Conservation (phyloP, 78 protist genomes). For the Chrysochromulina parva region DNA sequence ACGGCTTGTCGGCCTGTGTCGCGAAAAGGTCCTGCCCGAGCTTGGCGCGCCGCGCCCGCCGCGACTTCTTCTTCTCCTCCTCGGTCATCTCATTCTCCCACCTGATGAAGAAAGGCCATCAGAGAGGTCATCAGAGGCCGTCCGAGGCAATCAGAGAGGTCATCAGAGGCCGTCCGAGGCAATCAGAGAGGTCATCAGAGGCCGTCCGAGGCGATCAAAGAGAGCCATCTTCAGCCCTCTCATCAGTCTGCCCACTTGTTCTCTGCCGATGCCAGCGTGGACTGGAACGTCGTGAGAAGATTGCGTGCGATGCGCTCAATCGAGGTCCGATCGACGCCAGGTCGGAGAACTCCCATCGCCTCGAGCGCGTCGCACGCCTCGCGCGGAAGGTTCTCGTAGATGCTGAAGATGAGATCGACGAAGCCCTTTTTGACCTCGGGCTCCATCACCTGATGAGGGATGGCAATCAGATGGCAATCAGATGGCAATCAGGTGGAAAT, state of each 20-base stretch:
- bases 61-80: not conserved
- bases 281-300: not conserved
- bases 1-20: not conserved
- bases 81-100: constrained; percentile 1
- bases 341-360: not conserved
- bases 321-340: not conserved
- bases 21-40: not conserved
- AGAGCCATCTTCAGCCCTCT: too few relatives aligned
- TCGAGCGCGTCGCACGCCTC: constrained; percentile 29
- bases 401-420: not conserved
- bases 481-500: too few relatives aligned
- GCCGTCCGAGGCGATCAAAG: too few relatives aligned
- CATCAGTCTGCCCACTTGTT: not conserved
- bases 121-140: too few relatives aligned
- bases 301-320: not conserved
- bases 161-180: too few relatives aligned
- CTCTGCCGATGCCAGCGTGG: not conserved
- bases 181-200: too few relatives aligned
- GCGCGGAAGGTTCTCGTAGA: not conserved
- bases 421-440: not conserved
- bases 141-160: too few relatives aligned
- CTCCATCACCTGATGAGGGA: not conserved
- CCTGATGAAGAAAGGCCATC: too few relatives aligned
- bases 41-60: not conserved
- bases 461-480: too few relatives aligned